Percentiles rank a stretch among this genome's conserved stretches.
These are phyloP conservation scores for Pseudohyphozyma bogoriensis DNA, from an alignment of 768 basidiomycete species.

Conservation along the genomic window DNA sequence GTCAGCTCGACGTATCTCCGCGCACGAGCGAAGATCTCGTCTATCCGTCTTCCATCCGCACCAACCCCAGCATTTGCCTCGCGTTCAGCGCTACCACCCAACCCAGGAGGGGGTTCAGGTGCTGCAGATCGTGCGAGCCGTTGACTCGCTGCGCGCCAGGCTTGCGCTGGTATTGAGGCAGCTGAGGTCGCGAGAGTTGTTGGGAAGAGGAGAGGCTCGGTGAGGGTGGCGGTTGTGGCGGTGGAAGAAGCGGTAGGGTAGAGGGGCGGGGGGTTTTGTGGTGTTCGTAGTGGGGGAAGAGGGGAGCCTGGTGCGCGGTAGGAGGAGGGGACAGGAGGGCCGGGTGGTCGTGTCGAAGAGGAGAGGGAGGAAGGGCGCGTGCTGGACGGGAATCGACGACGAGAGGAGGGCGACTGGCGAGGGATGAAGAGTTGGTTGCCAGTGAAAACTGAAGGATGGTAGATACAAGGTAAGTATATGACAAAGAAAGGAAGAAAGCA, in stretches of 20 bases:
- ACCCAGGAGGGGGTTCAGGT: too few relatives aligned
- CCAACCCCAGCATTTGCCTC: too few relatives aligned
- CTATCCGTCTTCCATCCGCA: too few relatives aligned
- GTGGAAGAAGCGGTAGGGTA: background rate
- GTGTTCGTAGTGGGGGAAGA: background rate
- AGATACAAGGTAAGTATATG: background rate
- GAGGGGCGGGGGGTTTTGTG: background rate
- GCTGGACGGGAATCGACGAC: background rate
- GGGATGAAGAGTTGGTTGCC: constrained; percentile 9
- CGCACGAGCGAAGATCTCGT: too few relatives aligned
- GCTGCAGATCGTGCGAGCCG: too few relatives aligned
- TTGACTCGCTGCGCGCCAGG: too few relatives aligned
- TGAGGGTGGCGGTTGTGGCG: background rate
- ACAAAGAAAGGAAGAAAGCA: background rate
- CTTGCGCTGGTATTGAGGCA: too few relatives aligned
- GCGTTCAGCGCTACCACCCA: too few relatives aligned
- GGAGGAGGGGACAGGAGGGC: background rate
- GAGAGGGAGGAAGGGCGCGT: background rate
- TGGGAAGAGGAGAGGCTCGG: background rate
- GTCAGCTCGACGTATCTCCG: too few relatives aligned
- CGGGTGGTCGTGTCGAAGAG: background rate
- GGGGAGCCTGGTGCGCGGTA: background rate
- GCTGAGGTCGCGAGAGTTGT: too few relatives aligned
- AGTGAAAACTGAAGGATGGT: constrained; percentile 2
- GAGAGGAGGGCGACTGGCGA: background rate